These are phyloP conservation scores for Truncatella angustata DNA, from an alignment of 2,329 filamentous ascomycete species.

Conservation along the genomic window DNA sequence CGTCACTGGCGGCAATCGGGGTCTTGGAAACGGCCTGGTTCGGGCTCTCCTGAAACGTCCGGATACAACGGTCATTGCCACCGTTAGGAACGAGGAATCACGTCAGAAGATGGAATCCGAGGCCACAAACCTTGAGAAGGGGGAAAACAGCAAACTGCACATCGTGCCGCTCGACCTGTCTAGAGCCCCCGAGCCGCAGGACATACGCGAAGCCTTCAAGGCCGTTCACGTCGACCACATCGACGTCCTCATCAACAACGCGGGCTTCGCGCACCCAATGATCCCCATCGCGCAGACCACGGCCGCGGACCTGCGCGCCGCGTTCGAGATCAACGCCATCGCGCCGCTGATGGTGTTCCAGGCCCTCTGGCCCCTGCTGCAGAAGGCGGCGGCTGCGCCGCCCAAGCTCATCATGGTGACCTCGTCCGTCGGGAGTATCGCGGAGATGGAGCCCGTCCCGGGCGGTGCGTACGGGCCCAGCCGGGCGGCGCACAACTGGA, in stretches of 20 bases:
- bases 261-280: constrained; percentile 35
- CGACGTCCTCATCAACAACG: constrained; percentile 53
- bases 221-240: constrained; percentile 34
- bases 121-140: constrained; percentile 20
- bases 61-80: constrained; percentile 47
- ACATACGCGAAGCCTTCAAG: constrained; percentile 26
- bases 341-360: constrained; percentile 34
- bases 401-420: constrained; percentile 36
- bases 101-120: constrained; percentile 17
- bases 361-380: constrained; percentile 34
- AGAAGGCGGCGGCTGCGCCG: constrained; percentile 13
- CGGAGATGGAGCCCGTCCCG: constrained; percentile 25
- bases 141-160: constrained; percentile 27
- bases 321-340: constrained; percentile 44
- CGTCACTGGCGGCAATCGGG: constrained; percentile 39
- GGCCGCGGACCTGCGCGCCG: constrained; percentile 31
- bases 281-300: constrained; percentile 26
- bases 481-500: constrained; percentile 34
- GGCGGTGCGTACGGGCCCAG: constrained; percentile 34
- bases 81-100: constrained; percentile 29
- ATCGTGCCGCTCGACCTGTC: constrained; percentile 37
- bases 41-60: constrained; percentile 42
- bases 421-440: constrained; percentile 34
- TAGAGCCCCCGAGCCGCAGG: constrained; percentile 21
- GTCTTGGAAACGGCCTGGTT: constrained; percentile 37